phyloP scores from a whole-genome alignment of 2,329 filamentous ascomycete species.

The Penicillium paneum region DNA sequence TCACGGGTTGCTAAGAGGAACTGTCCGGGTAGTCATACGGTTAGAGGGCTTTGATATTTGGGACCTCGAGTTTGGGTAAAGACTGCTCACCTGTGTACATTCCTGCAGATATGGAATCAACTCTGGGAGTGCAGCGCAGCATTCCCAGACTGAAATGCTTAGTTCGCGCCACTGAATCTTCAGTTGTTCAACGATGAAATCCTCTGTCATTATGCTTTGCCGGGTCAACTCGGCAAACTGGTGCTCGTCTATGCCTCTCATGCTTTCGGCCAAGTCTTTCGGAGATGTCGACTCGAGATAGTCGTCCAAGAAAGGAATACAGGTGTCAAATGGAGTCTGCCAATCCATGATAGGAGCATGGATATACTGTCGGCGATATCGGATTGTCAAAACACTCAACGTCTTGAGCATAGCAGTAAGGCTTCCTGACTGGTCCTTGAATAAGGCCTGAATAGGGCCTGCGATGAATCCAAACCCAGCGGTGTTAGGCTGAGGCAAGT shows the following conservation, averaged over 20 bases:
- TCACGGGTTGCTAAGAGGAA: conserved; percentile 29
- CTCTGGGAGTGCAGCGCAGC: conserved; percentile 37
- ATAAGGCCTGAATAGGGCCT: conserved; percentile 38
- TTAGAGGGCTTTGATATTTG: conserved; percentile 8
- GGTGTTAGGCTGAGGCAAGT: conserved; percentile 10
- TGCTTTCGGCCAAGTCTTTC: conserved; percentile 31
- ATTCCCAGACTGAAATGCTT: conserved; percentile 38
- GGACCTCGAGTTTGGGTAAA: neutral
- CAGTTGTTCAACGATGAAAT: conserved; percentile 21
- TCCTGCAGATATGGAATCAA: conserved; percentile 33
- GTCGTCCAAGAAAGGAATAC: conserved; percentile 35
- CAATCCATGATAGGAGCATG: conserved; percentile 36
- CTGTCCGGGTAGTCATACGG: conserved; percentile 17
- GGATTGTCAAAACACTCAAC: conserved; percentile 35
- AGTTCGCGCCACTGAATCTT: conserved; percentile 32
- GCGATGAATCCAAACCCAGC: conserved; percentile 38
- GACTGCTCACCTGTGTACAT: conserved; percentile 33
- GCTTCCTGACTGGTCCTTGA: conserved; percentile 31
- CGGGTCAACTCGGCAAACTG: conserved; percentile 30
- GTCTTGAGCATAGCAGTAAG: conserved; percentile 36
- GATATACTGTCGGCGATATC: conserved; percentile 37
- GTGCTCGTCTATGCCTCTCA: conserved; percentile 31
- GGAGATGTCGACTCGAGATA: conserved; percentile 32
- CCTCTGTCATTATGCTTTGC: conserved; percentile 24
- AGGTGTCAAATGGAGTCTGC: conserved; percentile 32